Evolutionary conservation across 192 early-diverging fungal species (phyloP).

Genomic region (Jimgerdemannia flammicorona): DNA sequence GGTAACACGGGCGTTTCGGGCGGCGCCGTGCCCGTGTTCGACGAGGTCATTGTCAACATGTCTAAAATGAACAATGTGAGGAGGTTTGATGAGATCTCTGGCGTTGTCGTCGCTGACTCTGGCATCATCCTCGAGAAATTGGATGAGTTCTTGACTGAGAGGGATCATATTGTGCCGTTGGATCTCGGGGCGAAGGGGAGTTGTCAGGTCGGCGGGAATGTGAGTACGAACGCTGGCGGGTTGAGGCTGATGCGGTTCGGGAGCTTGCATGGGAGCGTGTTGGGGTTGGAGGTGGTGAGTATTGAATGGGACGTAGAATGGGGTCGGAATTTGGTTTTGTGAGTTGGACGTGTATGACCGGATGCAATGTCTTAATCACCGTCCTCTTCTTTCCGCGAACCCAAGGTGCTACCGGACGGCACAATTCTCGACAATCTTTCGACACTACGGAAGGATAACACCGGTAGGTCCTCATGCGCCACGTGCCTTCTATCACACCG

Average conservation of each 20-base stretch:
- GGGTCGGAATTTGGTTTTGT: too few relatives aligned
- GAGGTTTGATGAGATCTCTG: constrained; percentile 65
- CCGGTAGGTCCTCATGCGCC: constrained; percentile 40
- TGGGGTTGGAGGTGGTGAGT: constrained; percentile 85
- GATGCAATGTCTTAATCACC: constrained; percentile 9
- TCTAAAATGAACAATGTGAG: constrained; percentile 74
- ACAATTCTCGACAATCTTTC: constrained; percentile 78
- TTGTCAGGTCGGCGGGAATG: constrained; percentile 97
- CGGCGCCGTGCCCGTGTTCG: constrained; percentile 91
- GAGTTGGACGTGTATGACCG: not conserved
- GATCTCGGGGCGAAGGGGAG: constrained; percentile 83
- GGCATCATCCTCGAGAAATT: constrained; percentile 88
- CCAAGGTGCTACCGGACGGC: constrained; percentile 79
- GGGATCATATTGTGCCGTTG: constrained; percentile 84
- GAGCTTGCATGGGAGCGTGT: constrained; percentile 87
- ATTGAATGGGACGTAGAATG: not conserved
- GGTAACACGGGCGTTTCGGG: constrained; percentile 96
- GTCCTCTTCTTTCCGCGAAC: not conserved
- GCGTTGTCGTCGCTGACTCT: constrained; percentile 81
- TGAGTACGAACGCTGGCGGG: constrained; percentile 96
- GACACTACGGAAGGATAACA: constrained; percentile 94
- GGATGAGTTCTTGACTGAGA: constrained; percentile 77
- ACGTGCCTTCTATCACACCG: too few relatives aligned
- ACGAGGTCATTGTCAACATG: constrained; percentile 86
- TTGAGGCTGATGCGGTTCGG: constrained; percentile 92